Evolutionary conservation across 2,329 filamentous ascomycete species (phyloP), one percentile per base, ranked within the genome.

Genomic region (Venturia aucupariae): DNA sequence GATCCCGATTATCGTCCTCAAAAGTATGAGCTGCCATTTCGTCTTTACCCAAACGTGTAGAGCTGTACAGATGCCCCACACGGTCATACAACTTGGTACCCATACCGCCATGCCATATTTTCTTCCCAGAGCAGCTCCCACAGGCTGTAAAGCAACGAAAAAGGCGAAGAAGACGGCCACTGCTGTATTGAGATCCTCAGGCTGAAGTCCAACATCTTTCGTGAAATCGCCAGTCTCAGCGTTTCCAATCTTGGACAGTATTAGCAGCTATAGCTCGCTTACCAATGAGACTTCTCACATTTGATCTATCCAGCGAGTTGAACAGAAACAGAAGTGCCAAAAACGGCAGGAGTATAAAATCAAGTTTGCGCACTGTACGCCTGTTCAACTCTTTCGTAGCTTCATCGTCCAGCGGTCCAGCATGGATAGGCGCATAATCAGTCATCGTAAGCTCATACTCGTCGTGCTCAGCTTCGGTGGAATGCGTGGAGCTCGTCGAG

Each of bases 161-260:
- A 82, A 81, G 67, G 79, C 77, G 69, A 83, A 86, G 76, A 85
- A 85, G 62, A 80, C 76, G 27, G 81, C 81, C 11, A 85, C 79
- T 2, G 83, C 81, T 4, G 78, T 77, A 68, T 85, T 85, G 64
- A 86, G 71, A 68, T 84, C 82, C 44, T 75, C 73, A n/a, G 77
- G 76, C 3, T 73, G 72, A 0, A 83, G 75, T 0, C 82, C 83
- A 32, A 83, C 79, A 67, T 85, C 82, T 48, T 73, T 71, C 0
- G 82, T 85, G 70, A 85, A 86, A 67, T 87, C 82, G 30, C 84
- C 84, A 7, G 80, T 82, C 66, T 82, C 80, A 15, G 81, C 81
- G 72, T 82, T 83, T 64, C 81, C 81, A 65, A 83, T 79, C 74
- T 75, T 4, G 5, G 17, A 27, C n/a, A 48, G 44, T 64, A 41